Evolutionary conservation across 108 stramenopile genomes (phyloP), one percentile per base, ranked within the genome.

Genomic region (Cyclotella cryptica): DNA sequence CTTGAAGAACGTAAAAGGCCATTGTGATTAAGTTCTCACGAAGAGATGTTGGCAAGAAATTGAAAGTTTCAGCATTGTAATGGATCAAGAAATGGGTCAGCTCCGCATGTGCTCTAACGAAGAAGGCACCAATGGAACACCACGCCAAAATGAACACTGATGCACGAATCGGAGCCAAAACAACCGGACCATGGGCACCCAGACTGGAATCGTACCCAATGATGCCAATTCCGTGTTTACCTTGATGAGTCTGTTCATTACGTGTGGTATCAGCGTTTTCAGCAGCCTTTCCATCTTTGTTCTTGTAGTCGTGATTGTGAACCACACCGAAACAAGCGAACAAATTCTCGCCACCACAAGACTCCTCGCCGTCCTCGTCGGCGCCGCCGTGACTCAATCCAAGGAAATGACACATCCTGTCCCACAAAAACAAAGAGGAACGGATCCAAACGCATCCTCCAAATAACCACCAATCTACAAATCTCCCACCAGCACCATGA

Each of bases 171-270:
- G 64, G 59, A 22, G 80, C 74, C 80, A 75, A 66, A 39, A 86
- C 60, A 17, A 89, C 66, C 22, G 93, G 90, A 11, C 86, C 71
- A 59, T 90, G 81, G 59, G 89, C 85, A 18, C 93, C 93, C 44
- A 85, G 71, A 49, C 86, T 87, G 10, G 88, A 70, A 84, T 94
- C 93, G 63, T 91, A 94, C 12, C 93, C 93, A 45, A 66, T 21
- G 47, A 90, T 77, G 18, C 90, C 93, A 24, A 84, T 44, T 18
- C 41, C 26, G 39, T 35, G 41, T 27, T 54, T 42, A 30, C 14
- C 30, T 10, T 64, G 46, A 41, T 43, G 27, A n/a, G 68, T 26
- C 5, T 60, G 26, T 14, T 59, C 51, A 26, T 71, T 51, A 10
- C 44, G 51, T 35, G 35, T 19, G 42, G 30, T 41, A 1, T 43